These are phyloP conservation scores for Pistacia atlantica DNA, from an alignment of 345 rosid species.

Conservation along the genomic window DNA sequence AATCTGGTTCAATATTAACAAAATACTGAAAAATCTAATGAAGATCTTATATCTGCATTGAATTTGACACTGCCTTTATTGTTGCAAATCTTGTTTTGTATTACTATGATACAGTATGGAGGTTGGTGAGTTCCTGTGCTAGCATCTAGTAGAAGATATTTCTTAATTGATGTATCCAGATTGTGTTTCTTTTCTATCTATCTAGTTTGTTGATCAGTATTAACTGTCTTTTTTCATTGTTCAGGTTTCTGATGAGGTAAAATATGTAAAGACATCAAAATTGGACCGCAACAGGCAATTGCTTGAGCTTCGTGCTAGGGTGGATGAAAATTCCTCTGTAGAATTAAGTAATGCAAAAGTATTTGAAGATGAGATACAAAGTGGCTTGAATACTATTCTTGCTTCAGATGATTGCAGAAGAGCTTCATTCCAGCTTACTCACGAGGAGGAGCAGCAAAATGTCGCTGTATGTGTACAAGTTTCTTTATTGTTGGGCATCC, in stretches of 20 bases:
- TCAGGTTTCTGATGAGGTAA: constrained; percentile 80
- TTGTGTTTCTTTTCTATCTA: background rate
- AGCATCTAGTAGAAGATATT: background rate
- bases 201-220: background rate
- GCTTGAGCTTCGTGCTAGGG: constrained; percentile 62
- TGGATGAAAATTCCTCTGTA: constrained; percentile 54
- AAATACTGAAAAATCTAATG: background rate
- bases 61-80: background rate
- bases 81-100: background rate
- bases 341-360: constrained; percentile 56
- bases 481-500: background rate
- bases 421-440: constrained; percentile 62
- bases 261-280: constrained; percentile 59
- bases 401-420: constrained; percentile 84
- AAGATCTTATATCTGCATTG: background rate
- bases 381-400: constrained; percentile 56
- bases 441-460: constrained; percentile 92
- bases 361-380: constrained; percentile 82
- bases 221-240: constrained; percentile 17
- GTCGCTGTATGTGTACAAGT: constrained; percentile 51
- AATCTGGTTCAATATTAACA: background rate
- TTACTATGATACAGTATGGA: background rate
- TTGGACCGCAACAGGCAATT: constrained; percentile 74
- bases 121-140: background rate
- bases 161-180: background rate